Conservation (phyloP, 345 rosid genomes). For the Corchorus capsularis region DNA sequence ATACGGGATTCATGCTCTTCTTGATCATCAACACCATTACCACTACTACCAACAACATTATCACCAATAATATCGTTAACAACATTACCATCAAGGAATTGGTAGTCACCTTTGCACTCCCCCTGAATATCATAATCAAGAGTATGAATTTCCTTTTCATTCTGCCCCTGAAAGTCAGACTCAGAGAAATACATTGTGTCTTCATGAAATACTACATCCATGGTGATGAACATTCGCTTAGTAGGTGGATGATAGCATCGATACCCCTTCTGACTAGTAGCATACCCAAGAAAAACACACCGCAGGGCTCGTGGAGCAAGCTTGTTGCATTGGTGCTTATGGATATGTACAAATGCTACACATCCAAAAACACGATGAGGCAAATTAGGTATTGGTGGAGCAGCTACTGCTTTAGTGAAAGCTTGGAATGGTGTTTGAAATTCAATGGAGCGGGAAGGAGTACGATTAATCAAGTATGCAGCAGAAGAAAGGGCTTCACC, state of each 20-base stretch:
- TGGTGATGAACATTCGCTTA: not conserved
- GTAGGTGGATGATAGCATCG: constrained; percentile 21
- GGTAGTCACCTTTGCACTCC: too few species aligned
- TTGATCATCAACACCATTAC: too few species aligned
- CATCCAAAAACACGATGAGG: constrained; percentile 9
- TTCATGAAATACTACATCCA: constrained; percentile 9
- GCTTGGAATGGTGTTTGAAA: too few species aligned
- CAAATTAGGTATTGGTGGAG: not conserved
- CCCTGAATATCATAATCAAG: not conserved
- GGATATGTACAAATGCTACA: constrained; percentile 5
- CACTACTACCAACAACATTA: too few species aligned
- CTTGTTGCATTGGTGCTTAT: constrained; percentile 4
- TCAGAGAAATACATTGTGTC: not conserved
- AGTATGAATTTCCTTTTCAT: not conserved
- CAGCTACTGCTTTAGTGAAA: too few species aligned
- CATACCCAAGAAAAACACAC: constrained; percentile 3
- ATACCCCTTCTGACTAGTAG: not conserved
- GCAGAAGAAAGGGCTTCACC: too few species aligned
- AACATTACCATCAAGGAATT: too few species aligned
- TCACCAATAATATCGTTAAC: too few species aligned
- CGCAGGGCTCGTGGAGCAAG: not conserved
- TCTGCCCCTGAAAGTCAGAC: not conserved
- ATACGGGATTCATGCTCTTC: too few species aligned
- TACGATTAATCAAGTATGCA: too few species aligned
- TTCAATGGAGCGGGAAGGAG: too few species aligned